Conservation (phyloP, 176 grass and related monocot genomes). For the Triticum aestivum region IWGSC_CS_RefSeq_v2.1 NC_057809.1:468010341-468010840, state of each 20-base stretch:
- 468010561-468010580: neutral
- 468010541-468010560: neutral
- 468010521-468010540: neutral
- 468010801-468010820: no score
- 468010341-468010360: neutral
- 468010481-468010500: neutral
- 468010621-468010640: neutral
- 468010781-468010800: no score
- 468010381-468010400: neutral
- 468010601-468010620: neutral
- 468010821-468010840: no score
- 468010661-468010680: neutral
- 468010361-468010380: neutral
- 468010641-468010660: neutral
- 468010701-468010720: neutral
- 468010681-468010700: neutral
- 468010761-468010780: neutral
- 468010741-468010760: neutral
- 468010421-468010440: slow-evolving; percentile 3
- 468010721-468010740: neutral
- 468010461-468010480: neutral
- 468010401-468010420: neutral
- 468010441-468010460: neutral
- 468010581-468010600: no score
- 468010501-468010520: neutral